Conservation (phyloP, 257 asterid genomes). For the Mitragyna speciosa region DNA sequence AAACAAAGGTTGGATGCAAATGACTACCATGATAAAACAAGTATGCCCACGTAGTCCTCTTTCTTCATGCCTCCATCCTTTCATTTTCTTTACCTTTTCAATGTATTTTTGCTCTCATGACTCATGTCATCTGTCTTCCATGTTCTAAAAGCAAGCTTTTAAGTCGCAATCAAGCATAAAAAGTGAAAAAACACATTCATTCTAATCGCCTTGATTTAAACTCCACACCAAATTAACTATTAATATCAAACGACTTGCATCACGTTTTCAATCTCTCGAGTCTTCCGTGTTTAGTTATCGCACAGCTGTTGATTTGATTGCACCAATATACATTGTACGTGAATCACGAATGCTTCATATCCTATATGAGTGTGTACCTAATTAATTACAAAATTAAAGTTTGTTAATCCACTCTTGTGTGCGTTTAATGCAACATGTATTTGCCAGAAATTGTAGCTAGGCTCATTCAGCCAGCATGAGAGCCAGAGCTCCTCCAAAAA, state of each 20-base stretch:
- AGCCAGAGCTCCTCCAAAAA: too few species aligned
- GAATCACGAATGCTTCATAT: too few species aligned
- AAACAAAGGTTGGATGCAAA: constrained; percentile 19
- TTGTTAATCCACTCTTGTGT: too few species aligned
- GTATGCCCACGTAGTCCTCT: neutral
- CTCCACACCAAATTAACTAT: neutral
- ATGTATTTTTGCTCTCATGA: neutral
- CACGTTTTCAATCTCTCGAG: neutral
- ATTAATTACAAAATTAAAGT: too few species aligned
- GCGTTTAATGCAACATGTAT: too few species aligned
- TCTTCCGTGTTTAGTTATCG: neutral
- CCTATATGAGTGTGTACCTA: too few species aligned
- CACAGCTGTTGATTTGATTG: neutral
- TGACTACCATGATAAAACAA: constrained; percentile 19
- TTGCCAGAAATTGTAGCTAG: too few species aligned
- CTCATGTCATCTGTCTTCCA: constrained; percentile 12
- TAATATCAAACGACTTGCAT: neutral
- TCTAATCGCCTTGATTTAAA: neutral
- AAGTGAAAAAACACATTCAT: neutral
- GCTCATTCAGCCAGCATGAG: too few species aligned
- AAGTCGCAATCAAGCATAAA: neutral
- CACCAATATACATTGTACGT: too few species aligned
- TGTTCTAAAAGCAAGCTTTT: constrained; percentile 8
- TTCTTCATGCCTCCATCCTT: neutral
- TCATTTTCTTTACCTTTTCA: too few species aligned